Evolutionary conservation across 768 basidiomycete genomes (phyloP).

Genomic region (Chalciporus chontae): DNA sequence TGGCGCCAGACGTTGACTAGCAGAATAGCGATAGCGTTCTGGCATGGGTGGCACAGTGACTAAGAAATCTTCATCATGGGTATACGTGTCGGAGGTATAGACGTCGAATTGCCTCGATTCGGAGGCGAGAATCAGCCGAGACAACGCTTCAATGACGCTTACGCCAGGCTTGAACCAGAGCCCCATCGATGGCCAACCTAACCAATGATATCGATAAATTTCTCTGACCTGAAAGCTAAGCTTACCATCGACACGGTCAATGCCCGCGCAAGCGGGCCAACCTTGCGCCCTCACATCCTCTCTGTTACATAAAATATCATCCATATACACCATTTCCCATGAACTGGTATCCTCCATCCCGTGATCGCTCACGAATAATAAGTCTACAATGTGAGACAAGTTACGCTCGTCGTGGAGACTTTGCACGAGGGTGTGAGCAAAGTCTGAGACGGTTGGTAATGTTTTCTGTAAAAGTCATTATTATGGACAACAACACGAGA

Average conservation of each 20-base stretch:
- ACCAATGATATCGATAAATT: slow-evolving; percentile 32
- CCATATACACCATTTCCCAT: slow-evolving; percentile 71
- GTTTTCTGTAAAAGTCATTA: slow-evolving; percentile 45
- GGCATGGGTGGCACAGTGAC: slow-evolving; percentile 53
- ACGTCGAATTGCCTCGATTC: slow-evolving; percentile 59
- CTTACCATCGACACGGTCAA: slow-evolving; percentile 14
- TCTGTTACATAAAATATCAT: slow-evolving; percentile 38
- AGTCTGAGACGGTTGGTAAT: slow-evolving; percentile 60
- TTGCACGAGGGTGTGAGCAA: slow-evolving; percentile 48
- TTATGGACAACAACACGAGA: background rate
- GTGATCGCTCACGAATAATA: slow-evolving; percentile 84
- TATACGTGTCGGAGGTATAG: slow-evolving; percentile 16
- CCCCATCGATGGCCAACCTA: slow-evolving; percentile 86
- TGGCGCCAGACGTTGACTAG: slow-evolving; percentile 72
- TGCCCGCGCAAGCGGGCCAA: slow-evolving; percentile 12
- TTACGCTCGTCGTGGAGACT: slow-evolving; percentile 62
- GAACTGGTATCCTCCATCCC: slow-evolving; percentile 85
- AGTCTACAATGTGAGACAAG: slow-evolving; percentile 74
- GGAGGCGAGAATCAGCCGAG: slow-evolving; percentile 49
- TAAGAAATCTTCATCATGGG: background rate
- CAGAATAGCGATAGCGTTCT: slow-evolving; percentile 67
- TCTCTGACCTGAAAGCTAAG: background rate
- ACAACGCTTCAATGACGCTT: slow-evolving; percentile 53
- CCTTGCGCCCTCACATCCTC: slow-evolving; percentile 4
- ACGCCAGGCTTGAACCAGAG: slow-evolving; percentile 62